These are phyloP conservation scores for Bertia moriformis DNA, from an alignment of 2,329 filamentous ascomycete genomes.

Conservation along the genomic window DNA sequence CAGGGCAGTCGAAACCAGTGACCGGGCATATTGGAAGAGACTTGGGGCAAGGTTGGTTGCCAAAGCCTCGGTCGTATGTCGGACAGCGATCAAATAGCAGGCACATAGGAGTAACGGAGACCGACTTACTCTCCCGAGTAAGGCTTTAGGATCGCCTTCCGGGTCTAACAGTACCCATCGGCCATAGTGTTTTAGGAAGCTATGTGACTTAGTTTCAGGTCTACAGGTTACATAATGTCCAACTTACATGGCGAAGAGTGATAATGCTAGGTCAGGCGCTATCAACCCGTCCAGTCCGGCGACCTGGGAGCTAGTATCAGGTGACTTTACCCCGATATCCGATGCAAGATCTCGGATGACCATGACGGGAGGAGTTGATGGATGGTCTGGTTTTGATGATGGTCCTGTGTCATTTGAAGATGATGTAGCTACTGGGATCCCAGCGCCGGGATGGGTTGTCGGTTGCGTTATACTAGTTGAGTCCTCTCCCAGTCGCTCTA, in stretches of 20 bases:
- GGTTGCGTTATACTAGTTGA: background rate
- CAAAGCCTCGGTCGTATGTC: constrained; percentile 21
- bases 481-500: constrained; percentile 4
- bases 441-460: background rate
- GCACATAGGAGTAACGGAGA: constrained; percentile 22
- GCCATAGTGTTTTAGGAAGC: constrained; percentile 24
- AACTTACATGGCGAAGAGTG: constrained; percentile 8
- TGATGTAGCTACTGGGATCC: background rate
- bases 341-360: constrained; percentile 14
- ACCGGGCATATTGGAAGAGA: constrained; percentile 19
- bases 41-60: constrained; percentile 18
- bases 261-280: constrained; percentile 8
- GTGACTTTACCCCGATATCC: constrained; percentile 10
- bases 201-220: constrained; percentile 5
- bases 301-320: constrained; percentile 2
- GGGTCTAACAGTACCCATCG: constrained; percentile 21
- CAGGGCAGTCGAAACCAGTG: constrained; percentile 12
- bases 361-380: constrained; percentile 12
- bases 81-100: constrained; percentile 22
- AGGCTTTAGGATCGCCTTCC: constrained; percentile 8
- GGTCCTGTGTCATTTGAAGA: background rate
- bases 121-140: constrained; percentile 16
- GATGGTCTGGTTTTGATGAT: constrained; percentile 1
- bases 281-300: constrained; percentile 10
- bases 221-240: constrained; percentile 3